Base-by-base conservation (phyloP, 129 eudicot genomes). In the Tagetes patula region DNA sequence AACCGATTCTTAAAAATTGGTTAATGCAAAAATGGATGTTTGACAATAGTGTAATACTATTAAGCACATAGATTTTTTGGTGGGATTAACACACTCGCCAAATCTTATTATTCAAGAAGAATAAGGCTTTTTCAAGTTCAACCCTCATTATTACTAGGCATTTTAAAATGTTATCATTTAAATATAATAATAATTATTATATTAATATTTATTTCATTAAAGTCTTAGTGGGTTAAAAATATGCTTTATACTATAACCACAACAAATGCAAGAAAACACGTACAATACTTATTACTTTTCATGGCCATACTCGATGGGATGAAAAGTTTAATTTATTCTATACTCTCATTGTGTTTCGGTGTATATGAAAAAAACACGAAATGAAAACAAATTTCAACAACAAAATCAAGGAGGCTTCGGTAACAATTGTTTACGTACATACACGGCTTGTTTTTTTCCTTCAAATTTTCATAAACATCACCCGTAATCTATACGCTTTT, bases 91-190 rank as follows among this genome's bases (percentile, higher is more conserved):
- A 65, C 27, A 20, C 27, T 20, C 27, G 27, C 50, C 53, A 32
- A 65, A 75, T 32, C 65, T 36, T 40, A 66, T 49, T 52, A 48
- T 53, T 30, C 37, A 32, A 30, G 8, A 49, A 50, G 50, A 37
- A 63, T 37, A 2, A 8, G 6, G 63, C 13, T 32, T 67, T 76
- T 67, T 3, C 61, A 46, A 76, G 33, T 45, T 67, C 69, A 67
- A 76, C 52, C 37, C 31, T 45, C 75, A 68, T 68, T 46, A 76
- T 45, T 58, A 68, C 39, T 6, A 38, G 80, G 5, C 46, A 76
- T 46, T 69, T 67, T 76, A 45, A 45, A 69, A 47, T 59, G 49
- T 45, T 30, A 68, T 41, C 1, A 3, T 61, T 52, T 50, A 31
- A 11, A 56, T 47, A 32, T 46, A 36, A 13, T 43, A 42, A 12